phyloP scores from a whole-genome alignment of 2,329 filamentous ascomycete genomes.

The Botryotinia globosa region DNA sequence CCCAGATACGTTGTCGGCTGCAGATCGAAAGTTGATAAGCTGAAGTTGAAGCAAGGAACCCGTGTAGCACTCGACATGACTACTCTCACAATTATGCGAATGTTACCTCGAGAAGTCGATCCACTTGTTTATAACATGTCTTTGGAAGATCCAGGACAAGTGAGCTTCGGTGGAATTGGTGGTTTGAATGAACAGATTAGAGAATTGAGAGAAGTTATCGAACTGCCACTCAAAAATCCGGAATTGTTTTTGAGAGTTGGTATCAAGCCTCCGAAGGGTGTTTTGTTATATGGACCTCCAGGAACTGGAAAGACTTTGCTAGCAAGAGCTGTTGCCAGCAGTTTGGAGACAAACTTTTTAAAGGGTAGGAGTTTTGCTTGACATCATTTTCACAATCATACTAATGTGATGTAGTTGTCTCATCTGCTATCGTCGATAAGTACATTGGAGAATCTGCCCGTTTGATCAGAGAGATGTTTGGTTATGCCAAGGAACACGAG shows the following conservation, averaged over 20 bases:
- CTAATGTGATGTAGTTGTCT: constrained; percentile 66
- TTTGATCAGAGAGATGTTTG: constrained; percentile 98
- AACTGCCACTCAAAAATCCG: constrained; percentile 96
- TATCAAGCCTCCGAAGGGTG: constrained; percentile 98
- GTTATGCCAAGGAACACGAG: constrained; percentile 98
- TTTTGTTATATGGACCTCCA: constrained; percentile 90
- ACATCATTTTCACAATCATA: constrained; percentile 13
- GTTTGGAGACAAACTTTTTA: constrained; percentile 95
- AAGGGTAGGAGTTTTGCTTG: constrained; percentile 62
- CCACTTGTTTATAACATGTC: constrained; percentile 99
- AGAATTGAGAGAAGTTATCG: constrained; percentile 95
- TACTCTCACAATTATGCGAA: constrained; percentile 98
- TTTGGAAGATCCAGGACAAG: constrained; percentile 92
- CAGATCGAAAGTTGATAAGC: constrained; percentile 96
- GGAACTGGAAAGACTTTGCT: constrained; percentile 96
- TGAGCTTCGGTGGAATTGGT: constrained; percentile 97
- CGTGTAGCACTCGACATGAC: constrained; percentile 99
- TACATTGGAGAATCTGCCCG: constrained; percentile 98
- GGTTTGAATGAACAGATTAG: constrained; percentile 97
- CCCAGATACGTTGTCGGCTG: constrained; percentile 98
- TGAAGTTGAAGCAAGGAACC: constrained; percentile 96
- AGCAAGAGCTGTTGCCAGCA: constrained; percentile 91
- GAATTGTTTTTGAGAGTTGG: constrained; percentile 95
- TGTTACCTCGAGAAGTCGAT: constrained; percentile 97
- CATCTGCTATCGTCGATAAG: constrained; percentile 98